Evolutionary conservation across 768 basidiomycete genomes (phyloP).

Genomic region (Cystofilobasidium bisporidii): DNA sequence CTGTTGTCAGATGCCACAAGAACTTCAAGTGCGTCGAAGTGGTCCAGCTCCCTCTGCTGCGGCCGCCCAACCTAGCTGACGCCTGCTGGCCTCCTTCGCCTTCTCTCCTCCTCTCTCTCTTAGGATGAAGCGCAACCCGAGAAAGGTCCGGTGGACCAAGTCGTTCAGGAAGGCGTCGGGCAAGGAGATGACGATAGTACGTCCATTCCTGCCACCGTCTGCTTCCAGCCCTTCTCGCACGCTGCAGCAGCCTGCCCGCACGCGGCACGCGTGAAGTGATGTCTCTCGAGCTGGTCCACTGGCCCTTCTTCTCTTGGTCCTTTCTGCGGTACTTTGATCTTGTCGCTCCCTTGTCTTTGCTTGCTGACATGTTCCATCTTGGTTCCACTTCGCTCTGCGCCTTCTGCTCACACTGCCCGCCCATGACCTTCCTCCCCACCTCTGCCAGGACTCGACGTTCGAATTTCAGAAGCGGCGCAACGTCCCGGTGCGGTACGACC

Average conservation of each 20-base stretch:
- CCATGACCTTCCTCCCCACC: constrained; percentile 2
- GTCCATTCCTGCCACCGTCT: constrained; percentile 35
- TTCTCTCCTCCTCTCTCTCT: neutral
- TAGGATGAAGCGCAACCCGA: constrained; percentile 98
- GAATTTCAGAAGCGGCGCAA: constrained; percentile 99
- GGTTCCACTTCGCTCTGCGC: no score
- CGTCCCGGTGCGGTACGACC: constrained; percentile 91
- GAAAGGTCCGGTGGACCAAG: constrained; percentile 98
- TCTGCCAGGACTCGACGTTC: constrained; percentile 89
- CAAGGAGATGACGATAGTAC: constrained; percentile 97
- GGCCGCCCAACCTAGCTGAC: neutral
- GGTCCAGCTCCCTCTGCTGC: neutral
- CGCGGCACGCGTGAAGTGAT: no score
- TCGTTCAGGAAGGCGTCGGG: constrained; percentile 97
- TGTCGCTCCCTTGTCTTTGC: no score
- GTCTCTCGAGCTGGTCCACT: no score
- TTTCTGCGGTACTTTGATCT: no score
- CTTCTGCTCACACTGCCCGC: constrained; percentile 8
- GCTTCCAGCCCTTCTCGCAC: no score
- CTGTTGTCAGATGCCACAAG: constrained; percentile 92
- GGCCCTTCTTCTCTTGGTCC: no score
- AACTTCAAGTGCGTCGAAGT: constrained; percentile 80
- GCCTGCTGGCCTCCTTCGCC: neutral
- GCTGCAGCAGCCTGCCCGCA: no score
- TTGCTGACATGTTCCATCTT: no score